Base-by-base conservation (phyloP, 192 early-diverging fungal species). In the Funneliformis mosseae region DNA sequence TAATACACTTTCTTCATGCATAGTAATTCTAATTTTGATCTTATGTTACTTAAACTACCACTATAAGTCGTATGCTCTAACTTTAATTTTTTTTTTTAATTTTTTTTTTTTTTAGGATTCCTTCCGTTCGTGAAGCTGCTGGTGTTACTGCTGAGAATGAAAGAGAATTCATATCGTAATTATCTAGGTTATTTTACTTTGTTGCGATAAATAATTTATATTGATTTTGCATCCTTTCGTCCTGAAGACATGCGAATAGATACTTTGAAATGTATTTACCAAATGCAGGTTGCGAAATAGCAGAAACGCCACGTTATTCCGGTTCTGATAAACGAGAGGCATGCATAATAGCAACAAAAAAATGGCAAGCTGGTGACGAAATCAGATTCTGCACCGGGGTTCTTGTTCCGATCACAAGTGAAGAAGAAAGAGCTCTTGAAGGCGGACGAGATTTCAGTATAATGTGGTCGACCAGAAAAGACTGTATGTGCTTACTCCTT, bases 261-360 rank as follows among this genome's bases (percentile, higher is more conserved):
- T 87, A 87, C 74, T 67, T 87, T 21, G 73, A 61, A 55, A 88
- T 87, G 78, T 91, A 89, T 59, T 72, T 84, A 42, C 87, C 88
- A 0, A 84, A 85, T 48, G 90, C 90, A 38, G 90, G 90, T 21
- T 89, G 85, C 75, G 90, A 91, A 78, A 87, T 91, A 10, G 81
- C 83, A 8, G 85, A 88, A 21, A 91, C 90, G 0, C 74, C 77
- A 55, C 77, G 90, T n/a, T 91, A 91, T 63, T 81, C 86, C 8
- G 77, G 81, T 10, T 85, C 84, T 1, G 82, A 80, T 7, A 83
- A 86, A 61, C 71, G 83, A 8, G 90, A 91, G n/a, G 90, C 90
- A 8, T 91, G 90, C 64, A 83, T 91, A 12, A 77, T 88, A 10
- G 88, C 87, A 0, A 91, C 84, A 6, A 87, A 86, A 27, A 74